Evolutionary conservation across 257 asterid genomes (phyloP).

Genomic region (Linderniella brevidens): DNA sequence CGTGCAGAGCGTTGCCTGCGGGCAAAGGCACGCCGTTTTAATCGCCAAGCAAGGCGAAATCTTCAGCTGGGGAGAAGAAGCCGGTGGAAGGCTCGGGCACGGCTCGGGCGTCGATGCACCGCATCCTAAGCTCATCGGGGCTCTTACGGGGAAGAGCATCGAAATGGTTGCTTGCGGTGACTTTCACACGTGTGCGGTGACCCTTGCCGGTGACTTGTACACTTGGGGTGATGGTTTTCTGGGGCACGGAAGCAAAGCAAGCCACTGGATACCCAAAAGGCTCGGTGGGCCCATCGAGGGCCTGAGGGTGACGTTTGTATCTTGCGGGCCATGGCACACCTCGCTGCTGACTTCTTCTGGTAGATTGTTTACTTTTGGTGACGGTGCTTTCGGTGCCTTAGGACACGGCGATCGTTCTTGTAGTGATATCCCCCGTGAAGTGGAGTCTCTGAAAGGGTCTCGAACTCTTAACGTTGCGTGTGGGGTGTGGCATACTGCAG

Average conservation of each 20-base stretch:
- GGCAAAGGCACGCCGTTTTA: conserved; percentile 49
- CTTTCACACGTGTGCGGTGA: conserved; percentile 67
- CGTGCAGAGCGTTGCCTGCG: conserved; percentile 50
- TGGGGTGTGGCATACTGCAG: conserved; percentile 93
- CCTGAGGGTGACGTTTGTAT: conserved; percentile 40
- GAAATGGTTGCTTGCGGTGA: conserved; percentile 68
- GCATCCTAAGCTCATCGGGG: conserved; percentile 48
- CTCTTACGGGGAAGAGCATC: conserved; percentile 37
- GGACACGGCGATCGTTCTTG: conserved; percentile 53
- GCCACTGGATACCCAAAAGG: conserved; percentile 77
- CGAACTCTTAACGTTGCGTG: conserved; percentile 47
- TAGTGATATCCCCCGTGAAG: conserved; percentile 41
- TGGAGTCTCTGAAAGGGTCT: conserved; percentile 43
- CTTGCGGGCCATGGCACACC: conserved; percentile 94
- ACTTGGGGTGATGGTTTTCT: conserved; percentile 86
- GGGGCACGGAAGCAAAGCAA: conserved; percentile 49
- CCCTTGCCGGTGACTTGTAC: conserved; percentile 69
- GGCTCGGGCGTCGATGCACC: conserved; percentile 48
- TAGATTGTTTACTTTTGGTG: conserved; percentile 68
- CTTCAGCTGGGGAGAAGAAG: conserved; percentile 88
- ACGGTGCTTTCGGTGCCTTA: conserved; percentile 75
- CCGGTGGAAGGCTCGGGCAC: conserved; percentile 75
- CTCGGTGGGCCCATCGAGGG: conserved; percentile 48
- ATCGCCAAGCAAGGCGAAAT: conserved; percentile 73
- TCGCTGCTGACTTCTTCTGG: conserved; percentile 46